These are phyloP conservation scores for Tetrapisispora arboricola DNA, from an alignment of 805 yeast species.

Conservation along the genomic window DNA sequence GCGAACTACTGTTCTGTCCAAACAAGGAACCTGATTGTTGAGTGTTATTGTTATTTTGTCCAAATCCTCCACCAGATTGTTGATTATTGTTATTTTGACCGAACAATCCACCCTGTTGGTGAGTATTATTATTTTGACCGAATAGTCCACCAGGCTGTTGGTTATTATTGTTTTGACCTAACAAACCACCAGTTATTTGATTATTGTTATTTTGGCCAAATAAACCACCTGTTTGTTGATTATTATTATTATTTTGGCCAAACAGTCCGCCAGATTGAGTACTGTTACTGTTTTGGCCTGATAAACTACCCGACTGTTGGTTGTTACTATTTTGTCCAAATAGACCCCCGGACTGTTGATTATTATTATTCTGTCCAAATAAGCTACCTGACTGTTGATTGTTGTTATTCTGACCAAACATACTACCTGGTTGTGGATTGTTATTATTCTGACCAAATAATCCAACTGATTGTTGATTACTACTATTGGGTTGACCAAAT, in stretches of 20 bases:
- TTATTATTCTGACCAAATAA: slow-evolving; percentile 23
- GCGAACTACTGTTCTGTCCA: slow-evolving; percentile 12
- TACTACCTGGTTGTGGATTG: slow-evolving; percentile 29
- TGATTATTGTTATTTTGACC: slow-evolving; percentile 12
- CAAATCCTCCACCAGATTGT: slow-evolving; percentile 32
- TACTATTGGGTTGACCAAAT: slow-evolving; percentile 6
- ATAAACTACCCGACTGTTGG: too few species aligned
- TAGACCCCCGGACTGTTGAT: too few species aligned
- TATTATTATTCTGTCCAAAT: neutral
- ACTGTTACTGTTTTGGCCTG: slow-evolving; percentile 3
- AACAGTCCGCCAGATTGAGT: slow-evolving; percentile 11
- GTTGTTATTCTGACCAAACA: slow-evolving; percentile 8
- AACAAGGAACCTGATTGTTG: slow-evolving; percentile 17
- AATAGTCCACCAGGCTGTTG: slow-evolving; percentile 15
- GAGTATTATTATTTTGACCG: slow-evolving; percentile 11
- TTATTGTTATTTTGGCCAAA: slow-evolving; percentile 10
- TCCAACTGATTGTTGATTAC: slow-evolving; percentile 21
- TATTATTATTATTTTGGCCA: slow-evolving; percentile 6
- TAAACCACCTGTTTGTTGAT: slow-evolving; percentile 11
- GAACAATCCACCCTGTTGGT: slow-evolving; percentile 15
- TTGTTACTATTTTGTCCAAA: neutral
- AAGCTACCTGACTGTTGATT: too few species aligned
- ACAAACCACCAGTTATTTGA: slow-evolving; percentile 11
- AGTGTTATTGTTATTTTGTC: slow-evolving; percentile 23
- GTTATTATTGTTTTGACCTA: slow-evolving; percentile 7